A percentile compares a stretch with the other conserved stretches of the same genome.
These are phyloP conservation scores for Cladosporium velox DNA, from an alignment of 2,329 filamentous ascomycete genomes.

Conservation along the genomic window DNA sequence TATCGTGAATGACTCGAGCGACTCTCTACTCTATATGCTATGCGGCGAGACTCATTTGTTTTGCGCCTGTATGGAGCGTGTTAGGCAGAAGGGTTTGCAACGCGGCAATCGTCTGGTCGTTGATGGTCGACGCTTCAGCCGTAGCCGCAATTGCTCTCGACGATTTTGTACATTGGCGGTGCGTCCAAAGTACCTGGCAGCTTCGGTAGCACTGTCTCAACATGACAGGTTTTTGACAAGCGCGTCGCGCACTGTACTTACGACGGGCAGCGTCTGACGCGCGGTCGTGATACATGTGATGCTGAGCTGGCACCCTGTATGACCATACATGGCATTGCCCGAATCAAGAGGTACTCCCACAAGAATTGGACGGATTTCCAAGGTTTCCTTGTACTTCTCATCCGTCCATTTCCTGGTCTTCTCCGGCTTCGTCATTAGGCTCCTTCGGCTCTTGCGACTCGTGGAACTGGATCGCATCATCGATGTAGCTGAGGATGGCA, in stretches of 20 bases:
- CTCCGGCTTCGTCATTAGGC: conserved; percentile 58
- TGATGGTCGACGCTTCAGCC: neutral
- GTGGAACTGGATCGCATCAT: conserved; percentile 90
- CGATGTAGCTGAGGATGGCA: conserved; percentile 84
- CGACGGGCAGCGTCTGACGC: neutral
- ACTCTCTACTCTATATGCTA: neutral
- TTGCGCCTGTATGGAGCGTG: neutral
- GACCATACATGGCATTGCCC: neutral
- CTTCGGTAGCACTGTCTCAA: neutral
- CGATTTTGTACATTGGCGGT: neutral
- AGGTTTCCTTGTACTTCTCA: conserved; percentile 30
- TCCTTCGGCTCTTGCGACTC: conserved; percentile 91
- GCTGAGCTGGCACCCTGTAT: neutral
- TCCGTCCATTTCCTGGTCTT: conserved; percentile 59
- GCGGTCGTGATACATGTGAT: conserved; percentile 12
- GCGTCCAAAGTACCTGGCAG: neutral
- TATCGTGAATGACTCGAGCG: neutral
- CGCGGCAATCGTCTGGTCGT: neutral
- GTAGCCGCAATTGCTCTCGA: neutral
- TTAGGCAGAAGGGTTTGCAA: neutral
- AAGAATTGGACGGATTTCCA: neutral
- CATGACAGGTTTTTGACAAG: conserved; percentile 8
- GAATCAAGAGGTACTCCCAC: neutral
- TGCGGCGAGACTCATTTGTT: neutral
- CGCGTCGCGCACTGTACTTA: neutral